Evolutionary conservation across 75 land plant genomes (phyloP).

Genomic region (Larix kaempferi): DNA sequence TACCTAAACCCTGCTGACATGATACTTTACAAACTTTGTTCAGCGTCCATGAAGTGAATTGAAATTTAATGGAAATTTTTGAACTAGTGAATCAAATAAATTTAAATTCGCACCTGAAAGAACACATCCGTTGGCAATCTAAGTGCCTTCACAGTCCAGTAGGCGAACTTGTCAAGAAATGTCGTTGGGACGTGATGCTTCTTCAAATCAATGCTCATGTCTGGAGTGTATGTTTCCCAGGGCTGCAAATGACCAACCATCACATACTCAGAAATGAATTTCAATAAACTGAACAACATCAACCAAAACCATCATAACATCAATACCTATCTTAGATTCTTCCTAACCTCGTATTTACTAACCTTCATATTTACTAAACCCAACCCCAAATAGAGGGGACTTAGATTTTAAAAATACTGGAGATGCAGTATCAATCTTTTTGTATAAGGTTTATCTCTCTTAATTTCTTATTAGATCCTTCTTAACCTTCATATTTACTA

Average conservation of each 20-base stretch:
- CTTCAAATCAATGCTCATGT: conserved; percentile 71
- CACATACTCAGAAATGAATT: not conserved
- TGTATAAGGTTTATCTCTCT: no score
- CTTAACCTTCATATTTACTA: no score
- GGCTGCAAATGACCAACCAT: conserved; percentile 44
- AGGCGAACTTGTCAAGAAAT: conserved; percentile 70
- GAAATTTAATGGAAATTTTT: not conserved
- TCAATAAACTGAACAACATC: no score
- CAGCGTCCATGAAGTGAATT: not conserved
- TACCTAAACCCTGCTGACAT: not conserved
- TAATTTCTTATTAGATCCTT: no score
- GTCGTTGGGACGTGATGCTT: conserved; percentile 71
- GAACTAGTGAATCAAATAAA: not conserved
- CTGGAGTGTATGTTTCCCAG: conserved; percentile 76
- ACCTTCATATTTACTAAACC: no score
- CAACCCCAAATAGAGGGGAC: no score
- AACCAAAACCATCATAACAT: no score
- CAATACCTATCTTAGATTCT: no score
- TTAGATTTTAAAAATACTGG: no score
- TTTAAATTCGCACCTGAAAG: conserved; percentile 64
- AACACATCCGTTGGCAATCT: conserved; percentile 78
- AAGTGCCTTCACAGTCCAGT: conserved; percentile 73
- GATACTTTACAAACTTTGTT: not conserved
- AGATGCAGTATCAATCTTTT: no score
- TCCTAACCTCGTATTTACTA: no score